Conservation (phyloP, 169 alveolate species). For the Babesia bovis region DNA sequence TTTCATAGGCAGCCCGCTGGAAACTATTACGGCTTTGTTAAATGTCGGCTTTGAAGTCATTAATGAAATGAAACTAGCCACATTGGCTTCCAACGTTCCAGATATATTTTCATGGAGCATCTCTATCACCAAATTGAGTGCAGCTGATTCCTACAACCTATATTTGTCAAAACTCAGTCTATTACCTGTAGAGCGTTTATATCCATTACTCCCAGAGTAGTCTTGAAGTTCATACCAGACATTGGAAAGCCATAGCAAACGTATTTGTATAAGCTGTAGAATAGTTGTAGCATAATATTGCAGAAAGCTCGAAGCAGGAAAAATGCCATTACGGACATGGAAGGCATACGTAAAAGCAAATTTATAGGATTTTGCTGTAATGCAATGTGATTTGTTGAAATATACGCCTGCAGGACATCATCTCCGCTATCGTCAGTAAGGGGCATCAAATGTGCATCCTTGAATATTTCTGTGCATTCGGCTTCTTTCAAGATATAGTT, state of each 20-base stretch:
- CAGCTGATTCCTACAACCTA: constrained; percentile 35
- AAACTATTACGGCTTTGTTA: constrained; percentile 11
- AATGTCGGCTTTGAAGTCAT: constrained; percentile 32
- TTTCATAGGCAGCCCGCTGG: constrained; percentile 43
- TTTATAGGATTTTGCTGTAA: constrained; percentile 65
- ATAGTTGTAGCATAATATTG: constrained; percentile 40
- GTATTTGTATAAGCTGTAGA: constrained; percentile 47
- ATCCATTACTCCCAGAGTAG: constrained; percentile 24
- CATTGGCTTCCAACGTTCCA: constrained; percentile 12
- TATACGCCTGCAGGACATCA: constrained; percentile 3
- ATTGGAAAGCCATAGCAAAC: constrained; percentile 53
- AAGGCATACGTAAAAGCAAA: constrained; percentile 53
- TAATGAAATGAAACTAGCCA: constrained; percentile 26
- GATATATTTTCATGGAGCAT: not conserved
- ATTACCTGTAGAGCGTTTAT: constrained; percentile 56
- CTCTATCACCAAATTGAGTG: constrained; percentile 39
- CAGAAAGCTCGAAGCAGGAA: constrained; percentile 55
- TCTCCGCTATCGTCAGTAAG: not conserved
- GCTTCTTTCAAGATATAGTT: constrained; percentile 2
- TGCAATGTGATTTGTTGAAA: constrained; percentile 57
- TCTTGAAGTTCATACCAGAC: constrained; percentile 10
- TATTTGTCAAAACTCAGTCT: not conserved
- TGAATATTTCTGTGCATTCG: not conserved
- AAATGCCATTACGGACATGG: constrained; percentile 1
- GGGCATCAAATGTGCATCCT: not conserved